Evolutionary conservation across 305 asterid genomes (phyloP).

Genomic region (Solanum hybrid): DNA sequence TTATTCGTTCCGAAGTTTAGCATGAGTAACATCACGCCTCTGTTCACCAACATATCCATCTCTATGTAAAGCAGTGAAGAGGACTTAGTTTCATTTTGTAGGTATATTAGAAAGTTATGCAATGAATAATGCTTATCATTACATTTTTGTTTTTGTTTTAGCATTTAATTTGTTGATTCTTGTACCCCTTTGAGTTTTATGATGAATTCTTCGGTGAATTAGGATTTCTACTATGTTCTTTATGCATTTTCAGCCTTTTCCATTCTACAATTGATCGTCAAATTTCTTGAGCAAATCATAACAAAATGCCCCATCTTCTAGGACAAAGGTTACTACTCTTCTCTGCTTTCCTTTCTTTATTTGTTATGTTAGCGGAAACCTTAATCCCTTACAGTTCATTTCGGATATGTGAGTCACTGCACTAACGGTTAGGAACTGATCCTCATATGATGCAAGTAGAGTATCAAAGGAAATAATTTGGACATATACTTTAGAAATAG

Average conservation of each 20-base stretch:
- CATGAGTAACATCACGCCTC: no score
- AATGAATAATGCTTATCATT: neutral
- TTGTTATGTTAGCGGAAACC: neutral
- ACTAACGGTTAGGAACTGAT: no score
- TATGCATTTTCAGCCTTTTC: neutral
- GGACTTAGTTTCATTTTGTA: no score
- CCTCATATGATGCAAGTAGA: no score
- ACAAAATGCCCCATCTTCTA: neutral
- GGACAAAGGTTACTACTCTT: neutral
- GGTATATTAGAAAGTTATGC: neutral
- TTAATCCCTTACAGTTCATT: neutral
- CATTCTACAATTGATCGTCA: neutral
- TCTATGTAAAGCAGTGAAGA: no score
- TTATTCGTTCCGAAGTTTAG: no score
- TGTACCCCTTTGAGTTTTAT: neutral
- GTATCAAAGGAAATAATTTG: no score
- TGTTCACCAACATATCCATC: no score
- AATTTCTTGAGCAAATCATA: neutral
- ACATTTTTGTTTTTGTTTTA: no score
- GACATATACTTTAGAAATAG: no score
- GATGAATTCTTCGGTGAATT: neutral
- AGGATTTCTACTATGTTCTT: neutral
- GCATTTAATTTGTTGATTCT: neutral
- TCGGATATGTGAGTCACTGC: no score
- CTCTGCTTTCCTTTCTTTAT: neutral